A percentile compares a stretch with the other conserved stretches of the same genome.
These are phyloP conservation scores for Trichoderma simmonsii DNA, from an alignment of 2,329 filamentous ascomycete genomes.

Conservation along the genomic window DNA sequence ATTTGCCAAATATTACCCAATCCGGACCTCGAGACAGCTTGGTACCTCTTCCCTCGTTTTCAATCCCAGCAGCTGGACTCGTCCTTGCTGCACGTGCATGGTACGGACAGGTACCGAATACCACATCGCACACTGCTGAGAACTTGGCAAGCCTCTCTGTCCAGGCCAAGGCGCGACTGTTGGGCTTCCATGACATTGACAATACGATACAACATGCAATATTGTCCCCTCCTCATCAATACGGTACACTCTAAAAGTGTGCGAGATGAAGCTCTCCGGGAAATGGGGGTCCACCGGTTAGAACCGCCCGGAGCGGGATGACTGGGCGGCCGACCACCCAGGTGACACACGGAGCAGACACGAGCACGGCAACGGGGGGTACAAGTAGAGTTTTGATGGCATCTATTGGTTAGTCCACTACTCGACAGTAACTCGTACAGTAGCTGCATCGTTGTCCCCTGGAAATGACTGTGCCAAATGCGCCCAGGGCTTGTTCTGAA, in stretches of 20 bases:
- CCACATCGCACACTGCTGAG: neutral
- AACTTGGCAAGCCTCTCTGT: neutral
- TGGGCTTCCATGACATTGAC: neutral
- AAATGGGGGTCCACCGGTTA: constrained; percentile 1
- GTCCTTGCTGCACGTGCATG: neutral
- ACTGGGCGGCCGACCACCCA: neutral
- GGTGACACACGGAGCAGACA: neutral
- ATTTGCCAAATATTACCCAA: constrained; percentile 1
- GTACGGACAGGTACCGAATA: neutral
- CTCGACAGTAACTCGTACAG: neutral
- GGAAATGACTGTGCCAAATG: neutral
- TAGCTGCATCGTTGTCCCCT: neutral
- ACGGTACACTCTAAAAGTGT: neutral
- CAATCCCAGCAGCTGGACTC: neutral
- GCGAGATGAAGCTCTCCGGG: constrained; percentile 15
- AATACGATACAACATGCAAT: neutral
- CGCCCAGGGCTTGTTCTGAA: neutral
- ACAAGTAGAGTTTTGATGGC: neutral
- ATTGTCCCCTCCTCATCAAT: neutral
- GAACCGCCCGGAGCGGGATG: constrained; percentile 8
- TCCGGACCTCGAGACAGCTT: neutral
- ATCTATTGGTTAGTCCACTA: neutral
- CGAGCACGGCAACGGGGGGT: neutral
- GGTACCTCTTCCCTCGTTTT: neutral
- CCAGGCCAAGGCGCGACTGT: neutral